A percentile compares a stretch with the other conserved stretches of the same genome.
These are phyloP conservation scores for Epithemia pelagica DNA, from an alignment of 108 stramenopile species.

Conservation along the genomic window DNA sequence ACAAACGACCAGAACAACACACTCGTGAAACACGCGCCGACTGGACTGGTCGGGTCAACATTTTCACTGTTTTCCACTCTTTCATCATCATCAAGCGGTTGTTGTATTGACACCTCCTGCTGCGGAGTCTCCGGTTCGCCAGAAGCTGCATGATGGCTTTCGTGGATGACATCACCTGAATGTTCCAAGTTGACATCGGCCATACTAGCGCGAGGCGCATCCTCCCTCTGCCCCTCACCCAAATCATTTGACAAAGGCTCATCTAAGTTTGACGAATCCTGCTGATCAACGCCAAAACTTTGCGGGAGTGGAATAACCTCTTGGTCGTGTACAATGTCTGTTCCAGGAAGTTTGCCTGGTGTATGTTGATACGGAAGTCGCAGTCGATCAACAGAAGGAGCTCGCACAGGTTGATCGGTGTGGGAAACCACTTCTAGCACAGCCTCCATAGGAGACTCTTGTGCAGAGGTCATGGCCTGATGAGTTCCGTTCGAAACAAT, in stretches of 20 bases:
- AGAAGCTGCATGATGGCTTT: too few species aligned
- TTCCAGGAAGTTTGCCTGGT: background rate
- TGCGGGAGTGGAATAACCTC: background rate
- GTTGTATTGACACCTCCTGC: background rate
- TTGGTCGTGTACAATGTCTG: background rate
- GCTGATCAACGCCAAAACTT: background rate
- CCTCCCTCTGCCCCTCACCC: background rate
- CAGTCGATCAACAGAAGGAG: background rate
- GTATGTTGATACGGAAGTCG: constrained; percentile 1
- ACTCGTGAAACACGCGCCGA: background rate
- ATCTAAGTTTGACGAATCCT: background rate
- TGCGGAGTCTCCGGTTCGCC: background rate
- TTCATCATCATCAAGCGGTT: background rate
- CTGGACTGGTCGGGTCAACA: background rate
- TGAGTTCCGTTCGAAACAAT: background rate
- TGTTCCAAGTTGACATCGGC: too few species aligned
- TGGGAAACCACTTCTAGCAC: background rate
- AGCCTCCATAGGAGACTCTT: too few species aligned
- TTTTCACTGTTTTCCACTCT: background rate
- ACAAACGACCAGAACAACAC: background rate
- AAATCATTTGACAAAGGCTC: background rate
- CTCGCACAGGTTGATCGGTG: background rate
- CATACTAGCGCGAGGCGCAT: background rate
- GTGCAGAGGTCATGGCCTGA: background rate
- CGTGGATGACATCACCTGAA: too few species aligned